Evolutionary conservation across 257 asterid genomes (phyloP).

Genomic region (Nicotiana noctiflora): DNA sequence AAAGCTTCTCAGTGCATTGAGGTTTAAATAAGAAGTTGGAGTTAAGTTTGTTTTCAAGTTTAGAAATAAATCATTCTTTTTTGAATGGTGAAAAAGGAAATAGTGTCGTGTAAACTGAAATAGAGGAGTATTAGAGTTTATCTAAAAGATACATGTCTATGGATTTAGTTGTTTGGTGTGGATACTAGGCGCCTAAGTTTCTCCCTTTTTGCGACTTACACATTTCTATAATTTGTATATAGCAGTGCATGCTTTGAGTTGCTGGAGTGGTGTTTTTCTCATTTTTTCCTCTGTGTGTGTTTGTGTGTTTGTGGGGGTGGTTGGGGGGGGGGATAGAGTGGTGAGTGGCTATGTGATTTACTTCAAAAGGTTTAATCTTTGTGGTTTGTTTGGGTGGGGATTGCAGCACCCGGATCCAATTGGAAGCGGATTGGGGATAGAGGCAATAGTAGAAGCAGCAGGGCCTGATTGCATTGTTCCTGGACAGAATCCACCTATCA

Average conservation of each 20-base stretch:
- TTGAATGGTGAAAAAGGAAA: too few relatives aligned
- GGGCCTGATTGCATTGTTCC: constrained; percentile 94
- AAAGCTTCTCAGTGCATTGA: too few relatives aligned
- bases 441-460: constrained; percentile 82
- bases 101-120: too few relatives aligned
- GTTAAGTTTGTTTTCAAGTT: too few relatives aligned
- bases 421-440: constrained; percentile 68
- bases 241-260: not conserved
- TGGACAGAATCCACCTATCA: constrained; percentile 65
- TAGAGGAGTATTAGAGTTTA: not conserved
- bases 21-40: too few relatives aligned
- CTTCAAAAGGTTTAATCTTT: not conserved
- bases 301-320: too few relatives aligned
- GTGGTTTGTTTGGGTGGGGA: not conserved
- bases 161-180: not conserved
- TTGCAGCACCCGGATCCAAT: constrained; percentile 40
- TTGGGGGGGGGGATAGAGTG: too few relatives aligned
- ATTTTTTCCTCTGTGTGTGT: too few relatives aligned
- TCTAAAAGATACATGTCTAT: not conserved
- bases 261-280: not conserved
- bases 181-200: not conserved
- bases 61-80: too few relatives aligned
- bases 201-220: not conserved
- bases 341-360: too few relatives aligned
- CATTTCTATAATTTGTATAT: not conserved